phyloP scores from a whole-genome alignment of 2,329 filamentous ascomycete genomes.

The Pezicula rhizophila region DNA sequence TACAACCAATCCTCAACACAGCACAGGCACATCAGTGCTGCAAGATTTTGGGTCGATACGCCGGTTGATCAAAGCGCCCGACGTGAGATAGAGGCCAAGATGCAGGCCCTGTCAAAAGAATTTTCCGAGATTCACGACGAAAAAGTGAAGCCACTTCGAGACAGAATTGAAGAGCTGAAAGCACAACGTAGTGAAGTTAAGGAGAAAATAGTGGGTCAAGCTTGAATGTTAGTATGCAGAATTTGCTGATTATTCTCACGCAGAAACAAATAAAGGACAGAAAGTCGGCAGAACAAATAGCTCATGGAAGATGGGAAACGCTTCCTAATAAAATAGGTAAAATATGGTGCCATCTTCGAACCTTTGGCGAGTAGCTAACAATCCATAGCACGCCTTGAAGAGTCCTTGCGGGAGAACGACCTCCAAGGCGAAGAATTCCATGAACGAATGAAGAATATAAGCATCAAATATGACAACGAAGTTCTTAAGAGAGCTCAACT shows the following conservation, averaged over 20 bases:
- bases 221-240: background rate
- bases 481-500: slow-evolving; percentile 50
- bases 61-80: slow-evolving; percentile 65
- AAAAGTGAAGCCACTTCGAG: slow-evolving; percentile 23
- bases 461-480: slow-evolving; percentile 48
- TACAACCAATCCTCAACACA: slow-evolving; percentile 74
- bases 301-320: slow-evolving; percentile 56
- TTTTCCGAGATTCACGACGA: slow-evolving; percentile 4
- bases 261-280: slow-evolving; percentile 49
- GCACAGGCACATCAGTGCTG: slow-evolving; percentile 53
- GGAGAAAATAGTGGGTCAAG: slow-evolving; percentile 35
- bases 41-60: slow-evolving; percentile 70
- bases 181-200: slow-evolving; percentile 20
- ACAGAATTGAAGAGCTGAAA: slow-evolving; percentile 32
- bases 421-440: slow-evolving; percentile 33
- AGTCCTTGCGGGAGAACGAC: slow-evolving; percentile 25
- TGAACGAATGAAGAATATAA: slow-evolving; percentile 40
- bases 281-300: slow-evolving; percentile 63
- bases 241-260: slow-evolving; percentile 15
- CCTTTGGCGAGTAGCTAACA: slow-evolving; percentile 13
- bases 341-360: slow-evolving; percentile 18
- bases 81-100: slow-evolving; percentile 48
- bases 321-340: slow-evolving; percentile 68
- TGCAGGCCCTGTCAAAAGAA: slow-evolving; percentile 28
- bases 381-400: slow-evolving; percentile 30